phyloP scores from a whole-genome alignment of 164 flowering plant species.

The Umbilicus rupestris region DNA sequence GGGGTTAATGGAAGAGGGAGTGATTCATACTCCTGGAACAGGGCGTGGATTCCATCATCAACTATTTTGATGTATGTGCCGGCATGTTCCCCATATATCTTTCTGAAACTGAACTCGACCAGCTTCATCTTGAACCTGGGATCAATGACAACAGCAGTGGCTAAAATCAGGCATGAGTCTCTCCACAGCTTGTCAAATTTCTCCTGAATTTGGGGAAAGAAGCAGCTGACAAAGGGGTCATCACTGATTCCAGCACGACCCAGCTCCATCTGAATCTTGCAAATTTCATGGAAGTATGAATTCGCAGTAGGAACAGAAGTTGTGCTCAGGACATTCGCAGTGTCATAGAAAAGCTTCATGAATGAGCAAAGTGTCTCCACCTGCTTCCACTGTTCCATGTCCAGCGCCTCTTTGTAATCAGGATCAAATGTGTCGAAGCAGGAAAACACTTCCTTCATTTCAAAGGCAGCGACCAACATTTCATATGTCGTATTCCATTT shows the following conservation, averaged over 20 bases:
- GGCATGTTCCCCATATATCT: constrained; percentile 2
- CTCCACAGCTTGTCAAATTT: constrained; percentile 16
- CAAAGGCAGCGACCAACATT: constrained; percentile 69
- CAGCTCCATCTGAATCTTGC: constrained; percentile 73
- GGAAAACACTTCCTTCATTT: constrained; percentile 72
- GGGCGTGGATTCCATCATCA: constrained; percentile 14
- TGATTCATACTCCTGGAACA: constrained; percentile 18
- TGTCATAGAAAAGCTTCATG: constrained; percentile 54
- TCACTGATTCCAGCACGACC: constrained; percentile 38
- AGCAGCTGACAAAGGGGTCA: constrained; percentile 23
- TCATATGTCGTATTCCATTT: constrained; percentile 84
- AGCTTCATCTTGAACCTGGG: constrained; percentile 20
- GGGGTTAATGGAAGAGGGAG: constrained; percentile 55
- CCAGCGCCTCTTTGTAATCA: constrained; percentile 56
- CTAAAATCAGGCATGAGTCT: constrained; percentile 15
- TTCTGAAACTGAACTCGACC: constrained; percentile 13
- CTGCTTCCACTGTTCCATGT: constrained; percentile 65
- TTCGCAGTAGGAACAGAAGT: constrained; percentile 42
- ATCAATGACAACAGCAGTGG: constrained; percentile 18
- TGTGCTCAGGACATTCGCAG: constrained; percentile 38
- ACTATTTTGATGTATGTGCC: constrained; percentile 6
- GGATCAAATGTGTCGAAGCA: constrained; percentile 68
- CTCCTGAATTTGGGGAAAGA: constrained; percentile 10
- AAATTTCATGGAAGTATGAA: constrained; percentile 64
- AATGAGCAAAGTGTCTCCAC: constrained; percentile 48